phyloP scores from a whole-genome alignment of 257 asterid species.

The Striga asiatica region DNA sequence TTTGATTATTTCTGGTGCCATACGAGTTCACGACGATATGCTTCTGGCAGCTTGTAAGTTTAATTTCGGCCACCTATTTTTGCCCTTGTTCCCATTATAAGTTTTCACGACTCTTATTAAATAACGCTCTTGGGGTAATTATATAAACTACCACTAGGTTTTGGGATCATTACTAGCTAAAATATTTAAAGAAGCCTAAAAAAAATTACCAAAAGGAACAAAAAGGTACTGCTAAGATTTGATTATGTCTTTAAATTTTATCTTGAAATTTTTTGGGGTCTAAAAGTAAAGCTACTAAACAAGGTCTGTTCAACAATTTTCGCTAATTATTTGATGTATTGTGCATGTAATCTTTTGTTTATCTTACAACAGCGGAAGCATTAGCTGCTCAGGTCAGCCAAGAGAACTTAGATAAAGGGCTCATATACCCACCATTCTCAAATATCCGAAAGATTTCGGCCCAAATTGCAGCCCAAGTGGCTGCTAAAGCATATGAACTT shows the following conservation, averaged over 20 bases:
- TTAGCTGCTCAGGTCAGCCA: conserved; percentile 74
- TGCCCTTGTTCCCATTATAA: too few species aligned
- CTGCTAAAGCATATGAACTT: conserved; percentile 88
- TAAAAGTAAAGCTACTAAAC: neutral
- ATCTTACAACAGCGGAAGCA: conserved; percentile 74
- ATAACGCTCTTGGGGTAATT: too few species aligned
- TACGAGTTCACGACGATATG: conserved; percentile 95
- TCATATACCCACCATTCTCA: conserved; percentile 77
- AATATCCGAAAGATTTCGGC: conserved; percentile 92
- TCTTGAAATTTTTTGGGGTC: too few species aligned
- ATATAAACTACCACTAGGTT: too few species aligned
- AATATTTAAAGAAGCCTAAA: too few species aligned
- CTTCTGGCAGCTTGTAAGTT: conserved; percentile 96
- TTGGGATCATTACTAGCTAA: too few species aligned
- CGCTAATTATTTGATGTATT: neutral
- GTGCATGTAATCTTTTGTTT: neutral
- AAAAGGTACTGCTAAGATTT: too few species aligned
- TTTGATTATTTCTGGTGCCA: conserved; percentile 91
- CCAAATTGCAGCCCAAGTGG: conserved; percentile 82
- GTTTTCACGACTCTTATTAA: too few species aligned
- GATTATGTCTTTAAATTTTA: too few species aligned
- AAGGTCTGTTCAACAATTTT: neutral
- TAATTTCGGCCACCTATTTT: neutral
- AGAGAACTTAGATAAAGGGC: conserved; percentile 74
- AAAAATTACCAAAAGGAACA: too few species aligned